Conservation (phyloP, 352 stramenopile species). For the Globisporangium spinosum region DNA sequence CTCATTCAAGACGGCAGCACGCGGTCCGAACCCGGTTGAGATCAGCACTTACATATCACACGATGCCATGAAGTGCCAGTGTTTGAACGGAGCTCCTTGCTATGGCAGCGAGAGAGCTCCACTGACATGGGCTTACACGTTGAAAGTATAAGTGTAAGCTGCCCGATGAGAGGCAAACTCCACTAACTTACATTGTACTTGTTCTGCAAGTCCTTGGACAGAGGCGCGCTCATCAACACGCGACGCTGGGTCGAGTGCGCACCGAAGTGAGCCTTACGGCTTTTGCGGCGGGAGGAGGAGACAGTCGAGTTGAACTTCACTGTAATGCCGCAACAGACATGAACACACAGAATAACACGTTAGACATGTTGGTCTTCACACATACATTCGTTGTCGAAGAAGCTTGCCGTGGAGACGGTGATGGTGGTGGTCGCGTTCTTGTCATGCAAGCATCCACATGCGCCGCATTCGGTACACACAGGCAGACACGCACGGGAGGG, state of each 20-base stretch:
- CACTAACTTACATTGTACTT: constrained; percentile 98
- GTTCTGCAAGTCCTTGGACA: constrained; percentile 99
- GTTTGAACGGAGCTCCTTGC: background rate
- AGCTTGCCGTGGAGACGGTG: background rate
- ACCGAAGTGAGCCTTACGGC: constrained; percentile 99
- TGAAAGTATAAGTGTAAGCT: constrained; percentile 74
- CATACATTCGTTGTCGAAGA: background rate
- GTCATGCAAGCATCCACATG: background rate
- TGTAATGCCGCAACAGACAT: constrained; percentile 22
- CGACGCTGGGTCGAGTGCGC: constrained; percentile 95
- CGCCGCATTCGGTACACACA: background rate
- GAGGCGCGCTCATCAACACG: constrained; percentile 96
- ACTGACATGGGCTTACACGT: constrained; percentile 89
- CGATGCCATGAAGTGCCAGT: constrained; percentile 90
- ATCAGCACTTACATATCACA: constrained; percentile 79
- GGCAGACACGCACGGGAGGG: background rate
- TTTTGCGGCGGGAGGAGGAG: constrained; percentile 96
- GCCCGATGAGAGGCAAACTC: constrained; percentile 11
- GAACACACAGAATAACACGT: background rate
- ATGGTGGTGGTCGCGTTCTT: background rate
- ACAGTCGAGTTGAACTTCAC: constrained; percentile 94
- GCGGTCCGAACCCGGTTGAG: background rate
- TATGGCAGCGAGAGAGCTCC: constrained; percentile 7
- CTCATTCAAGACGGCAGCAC: background rate
- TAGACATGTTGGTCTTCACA: background rate